These are phyloP conservation scores for Apiospora saccharicola DNA, from an alignment of 2,329 filamentous ascomycete species.

Conservation along the genomic window DNA sequence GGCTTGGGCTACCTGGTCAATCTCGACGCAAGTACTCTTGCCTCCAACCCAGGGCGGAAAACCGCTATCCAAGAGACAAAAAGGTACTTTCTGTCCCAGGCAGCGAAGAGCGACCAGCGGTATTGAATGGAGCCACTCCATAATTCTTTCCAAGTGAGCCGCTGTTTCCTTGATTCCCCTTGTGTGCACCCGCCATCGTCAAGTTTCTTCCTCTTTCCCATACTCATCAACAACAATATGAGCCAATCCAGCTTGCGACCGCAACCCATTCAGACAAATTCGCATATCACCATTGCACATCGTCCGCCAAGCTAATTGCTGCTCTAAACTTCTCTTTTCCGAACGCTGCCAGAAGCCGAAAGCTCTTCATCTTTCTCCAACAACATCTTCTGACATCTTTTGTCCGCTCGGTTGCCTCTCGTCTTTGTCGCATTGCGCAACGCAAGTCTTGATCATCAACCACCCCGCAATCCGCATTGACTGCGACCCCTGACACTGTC, in stretches of 20 bases:
- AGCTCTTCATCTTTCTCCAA: neutral
- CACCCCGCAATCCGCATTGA: constrained; percentile 23
- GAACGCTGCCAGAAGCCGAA: constrained; percentile 8
- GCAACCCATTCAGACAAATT: constrained; percentile 24
- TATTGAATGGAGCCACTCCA: constrained; percentile 14
- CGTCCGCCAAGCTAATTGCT: constrained; percentile 31
- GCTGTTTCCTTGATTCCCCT: constrained; percentile 24
- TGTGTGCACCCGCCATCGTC: constrained; percentile 20
- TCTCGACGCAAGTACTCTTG: neutral
- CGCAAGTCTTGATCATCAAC: constrained; percentile 18
- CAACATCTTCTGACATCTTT: constrained; percentile 12
- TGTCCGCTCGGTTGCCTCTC: constrained; percentile 1
- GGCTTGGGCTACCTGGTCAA: neutral
- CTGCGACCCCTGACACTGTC: constrained; percentile 15
- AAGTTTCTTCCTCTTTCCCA: constrained; percentile 29
- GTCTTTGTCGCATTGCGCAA: constrained; percentile 21
- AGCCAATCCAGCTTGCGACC: constrained; percentile 30
- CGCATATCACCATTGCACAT: constrained; percentile 27
- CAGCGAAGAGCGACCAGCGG: constrained; percentile 3
- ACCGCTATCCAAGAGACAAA: neutral
- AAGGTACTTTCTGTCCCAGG: neutral
- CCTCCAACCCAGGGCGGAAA: neutral
- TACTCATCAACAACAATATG: constrained; percentile 38
- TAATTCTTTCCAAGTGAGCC: constrained; percentile 8
- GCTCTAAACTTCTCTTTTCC: constrained; percentile 14